phyloP scores from a whole-genome alignment of 2,329 filamentous ascomycete genomes.

The Colletotrichum sp. region DNA sequence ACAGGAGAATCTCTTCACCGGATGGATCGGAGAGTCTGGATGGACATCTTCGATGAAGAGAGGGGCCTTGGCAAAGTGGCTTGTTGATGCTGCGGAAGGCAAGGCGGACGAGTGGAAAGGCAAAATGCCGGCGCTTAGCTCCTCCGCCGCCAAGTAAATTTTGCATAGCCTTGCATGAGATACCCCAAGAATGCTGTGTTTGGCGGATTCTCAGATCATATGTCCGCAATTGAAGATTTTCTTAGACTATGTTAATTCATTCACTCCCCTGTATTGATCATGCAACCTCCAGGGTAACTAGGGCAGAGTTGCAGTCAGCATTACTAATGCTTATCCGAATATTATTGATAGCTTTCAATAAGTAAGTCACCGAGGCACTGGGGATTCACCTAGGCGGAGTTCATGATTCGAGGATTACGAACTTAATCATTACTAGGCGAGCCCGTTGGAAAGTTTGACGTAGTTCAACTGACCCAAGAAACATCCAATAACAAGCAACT shows the following conservation, averaged over 20 bases:
- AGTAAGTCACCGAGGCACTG: no score
- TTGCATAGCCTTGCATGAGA: neutral
- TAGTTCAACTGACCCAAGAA: neutral
- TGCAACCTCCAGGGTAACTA: neutral
- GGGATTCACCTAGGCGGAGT: no score
- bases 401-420: no score
- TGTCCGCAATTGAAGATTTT: neutral
- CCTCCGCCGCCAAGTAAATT: neutral
- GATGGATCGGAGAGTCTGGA: conserved; percentile 23
- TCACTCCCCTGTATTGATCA: neutral
- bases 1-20: conserved; percentile 25
- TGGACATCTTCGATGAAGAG: conserved; percentile 23
- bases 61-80: conserved; percentile 30
- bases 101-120: conserved; percentile 22
- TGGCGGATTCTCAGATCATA: neutral
- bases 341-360: neutral
- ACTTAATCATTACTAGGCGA: no score
- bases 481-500: neutral
- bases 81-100: conserved; percentile 30
- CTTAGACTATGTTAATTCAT: neutral
- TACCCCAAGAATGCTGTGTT: neutral
- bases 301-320: neutral
- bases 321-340: neutral
- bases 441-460: neutral
- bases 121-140: conserved; percentile 26